Percentiles rank a stretch among this genome's conserved stretches.
These are phyloP conservation scores for Didymella exigua DNA, from an alignment of 2,329 filamentous ascomycete genomes.

Conservation along the genomic window DNA sequence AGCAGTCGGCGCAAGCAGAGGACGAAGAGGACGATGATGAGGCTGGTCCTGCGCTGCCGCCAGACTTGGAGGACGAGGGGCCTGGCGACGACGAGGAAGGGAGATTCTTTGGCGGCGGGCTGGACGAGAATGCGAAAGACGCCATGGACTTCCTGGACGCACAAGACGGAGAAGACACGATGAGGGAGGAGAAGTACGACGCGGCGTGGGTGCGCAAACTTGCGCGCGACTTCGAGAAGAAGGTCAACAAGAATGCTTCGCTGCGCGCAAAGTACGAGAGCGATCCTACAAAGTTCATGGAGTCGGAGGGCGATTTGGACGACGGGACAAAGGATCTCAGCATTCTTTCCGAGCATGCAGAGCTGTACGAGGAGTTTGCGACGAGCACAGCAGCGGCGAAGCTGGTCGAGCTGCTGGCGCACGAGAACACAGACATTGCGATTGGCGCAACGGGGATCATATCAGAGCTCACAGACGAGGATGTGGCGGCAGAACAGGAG, in stretches of 20 bases:
- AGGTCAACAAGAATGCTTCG: constrained; percentile 88
- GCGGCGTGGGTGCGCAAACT: constrained; percentile 80
- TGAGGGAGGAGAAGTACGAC: constrained; percentile 77
- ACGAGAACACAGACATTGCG: constrained; percentile 97
- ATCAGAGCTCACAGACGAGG: constrained; percentile 89
- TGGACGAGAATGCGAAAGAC: constrained; percentile 78
- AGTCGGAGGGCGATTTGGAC: constrained; percentile 86
- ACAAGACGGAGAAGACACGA: constrained; percentile 58
- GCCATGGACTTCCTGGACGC: constrained; percentile 88
- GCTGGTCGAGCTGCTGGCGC: constrained; percentile 80
- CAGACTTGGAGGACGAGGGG: constrained; percentile 63
- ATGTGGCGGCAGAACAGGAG: constrained; percentile 78
- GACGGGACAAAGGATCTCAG: constrained; percentile 81
- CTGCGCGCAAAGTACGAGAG: constrained; percentile 82
- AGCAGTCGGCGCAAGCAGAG: constrained; percentile 55
- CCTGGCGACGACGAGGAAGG: constrained; percentile 78
- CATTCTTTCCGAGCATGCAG: constrained; percentile 83
- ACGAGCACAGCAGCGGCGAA: constrained; percentile 74
- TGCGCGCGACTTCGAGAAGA: constrained; percentile 84
- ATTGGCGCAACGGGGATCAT: constrained; percentile 90
- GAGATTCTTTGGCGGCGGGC: constrained; percentile 92
- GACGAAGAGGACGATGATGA: constrained; percentile 54
- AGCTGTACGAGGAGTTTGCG: constrained; percentile 80
- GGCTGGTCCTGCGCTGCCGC: constrained; percentile 60
- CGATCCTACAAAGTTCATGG: constrained; percentile 81